Evolutionary conservation across 1,284 basidiomycete species (phyloP).

Genomic region (Boletus semigastroideus): DNA sequence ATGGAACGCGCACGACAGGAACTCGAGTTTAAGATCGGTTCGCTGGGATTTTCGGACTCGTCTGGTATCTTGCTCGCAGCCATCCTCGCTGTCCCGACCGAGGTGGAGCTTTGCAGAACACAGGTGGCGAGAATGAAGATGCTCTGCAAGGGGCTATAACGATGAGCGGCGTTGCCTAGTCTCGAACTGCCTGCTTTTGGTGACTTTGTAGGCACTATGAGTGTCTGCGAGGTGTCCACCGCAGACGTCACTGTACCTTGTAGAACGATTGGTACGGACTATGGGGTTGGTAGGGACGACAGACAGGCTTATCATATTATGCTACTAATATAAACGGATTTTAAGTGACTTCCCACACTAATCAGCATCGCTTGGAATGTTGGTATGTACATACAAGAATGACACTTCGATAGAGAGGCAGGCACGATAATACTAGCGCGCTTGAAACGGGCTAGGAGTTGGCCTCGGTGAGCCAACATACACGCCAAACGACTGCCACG

Average conservation of each 20-base stretch:
- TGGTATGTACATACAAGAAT: not conserved
- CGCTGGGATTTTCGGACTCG: conserved; percentile 76
- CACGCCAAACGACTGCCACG: conserved; percentile 57
- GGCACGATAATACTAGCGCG: not conserved
- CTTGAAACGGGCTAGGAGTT: conserved; percentile 1
- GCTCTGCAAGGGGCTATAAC: conserved; percentile 68
- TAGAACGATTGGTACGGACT: not conserved
- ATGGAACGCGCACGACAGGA: conserved; percentile 66
- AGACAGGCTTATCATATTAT: not conserved
- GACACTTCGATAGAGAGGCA: not conserved
- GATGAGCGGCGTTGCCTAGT: not conserved
- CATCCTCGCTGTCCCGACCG: conserved; percentile 82
- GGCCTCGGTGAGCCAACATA: conserved; percentile 40
- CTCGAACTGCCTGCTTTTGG: not conserved
- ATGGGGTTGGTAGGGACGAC: too few relatives aligned
- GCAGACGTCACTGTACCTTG: not conserved
- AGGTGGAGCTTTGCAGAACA: conserved; percentile 71
- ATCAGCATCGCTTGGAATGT: not conserved
- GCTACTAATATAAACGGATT: conserved; percentile 5
- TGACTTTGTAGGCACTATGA: not conserved
- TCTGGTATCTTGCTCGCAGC: conserved; percentile 79
- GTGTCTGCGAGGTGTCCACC: not conserved
- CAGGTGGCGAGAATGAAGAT: conserved; percentile 73
- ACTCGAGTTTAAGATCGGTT: conserved; percentile 87
- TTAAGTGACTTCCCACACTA: not conserved